Evolutionary conservation across 208 protist species (phyloP).

Genomic region (Cochliopodium minus): DNA sequence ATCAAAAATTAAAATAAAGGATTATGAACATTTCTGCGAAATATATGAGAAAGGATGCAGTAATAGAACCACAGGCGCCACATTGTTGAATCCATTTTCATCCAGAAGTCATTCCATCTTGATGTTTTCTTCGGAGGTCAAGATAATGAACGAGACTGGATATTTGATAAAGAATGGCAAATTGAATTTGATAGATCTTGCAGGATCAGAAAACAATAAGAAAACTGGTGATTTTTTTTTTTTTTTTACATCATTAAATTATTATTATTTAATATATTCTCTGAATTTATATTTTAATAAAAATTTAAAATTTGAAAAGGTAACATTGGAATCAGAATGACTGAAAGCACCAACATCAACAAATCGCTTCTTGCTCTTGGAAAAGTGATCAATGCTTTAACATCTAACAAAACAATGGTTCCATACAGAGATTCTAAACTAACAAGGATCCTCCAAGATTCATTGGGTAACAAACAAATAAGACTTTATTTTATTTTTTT

Average conservation of each 20-base stretch:
- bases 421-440: slow-evolving; percentile 47
- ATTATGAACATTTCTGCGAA: slow-evolving; percentile 59
- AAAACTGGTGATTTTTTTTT: slow-evolving; percentile 24
- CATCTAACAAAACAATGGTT: slow-evolving; percentile 30
- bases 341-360: slow-evolving; percentile 45
- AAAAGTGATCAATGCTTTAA: slow-evolving; percentile 42
- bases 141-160: slow-evolving; percentile 29
- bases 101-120: slow-evolving; percentile 38
- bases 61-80: slow-evolving; percentile 39
- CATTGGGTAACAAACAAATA: too few species aligned
- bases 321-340: slow-evolving; percentile 3
- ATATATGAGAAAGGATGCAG: slow-evolving; percentile 54
- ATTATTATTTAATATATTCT: neutral
- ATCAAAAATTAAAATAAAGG: slow-evolving; percentile 59
- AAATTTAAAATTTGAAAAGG: slow-evolving; percentile 1
- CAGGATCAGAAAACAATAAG: slow-evolving; percentile 47
- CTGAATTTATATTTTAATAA: neutral
- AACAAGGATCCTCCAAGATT: slow-evolving; percentile 47
- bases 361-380: slow-evolving; percentile 41
- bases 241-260: too few species aligned
- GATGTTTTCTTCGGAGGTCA: slow-evolving; percentile 28
- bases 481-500: too few species aligned
- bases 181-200: slow-evolving; percentile 61
- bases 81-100: slow-evolving; percentile 32
- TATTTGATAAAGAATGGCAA: slow-evolving; percentile 40